These are phyloP conservation scores for Cytospora mali DNA, from an alignment of 2,329 filamentous ascomycete genomes.

Conservation along the genomic window DNA sequence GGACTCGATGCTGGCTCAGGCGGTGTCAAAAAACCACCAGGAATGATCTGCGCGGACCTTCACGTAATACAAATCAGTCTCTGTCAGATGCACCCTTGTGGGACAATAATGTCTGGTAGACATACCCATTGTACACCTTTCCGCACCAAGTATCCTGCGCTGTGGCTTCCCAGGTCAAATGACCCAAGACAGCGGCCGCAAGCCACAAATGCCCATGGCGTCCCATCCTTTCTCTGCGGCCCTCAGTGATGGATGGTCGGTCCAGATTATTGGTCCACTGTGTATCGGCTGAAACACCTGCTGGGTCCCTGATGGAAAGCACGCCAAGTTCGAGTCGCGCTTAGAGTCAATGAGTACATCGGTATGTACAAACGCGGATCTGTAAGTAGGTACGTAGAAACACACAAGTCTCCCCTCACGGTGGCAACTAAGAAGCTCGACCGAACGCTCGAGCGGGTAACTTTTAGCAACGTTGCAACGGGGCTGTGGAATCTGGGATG, in stretches of 20 bases:
- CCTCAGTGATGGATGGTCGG: neutral
- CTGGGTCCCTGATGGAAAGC: neutral
- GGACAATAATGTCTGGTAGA: neutral
- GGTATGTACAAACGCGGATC: neutral
- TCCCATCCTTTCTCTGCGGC: constrained; percentile 11
- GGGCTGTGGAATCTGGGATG: neutral
- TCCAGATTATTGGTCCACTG: neutral
- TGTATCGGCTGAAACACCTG: neutral
- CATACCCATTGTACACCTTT: constrained; percentile 49
- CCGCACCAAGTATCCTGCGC: constrained; percentile 44
- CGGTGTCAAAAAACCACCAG: constrained; percentile 16
- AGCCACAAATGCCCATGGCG: constrained; percentile 7
- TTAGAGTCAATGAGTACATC: neutral
- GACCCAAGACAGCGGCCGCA: constrained; percentile 1
- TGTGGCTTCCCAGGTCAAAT: neutral
- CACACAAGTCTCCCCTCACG: neutral
- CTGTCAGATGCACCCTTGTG: constrained; percentile 38
- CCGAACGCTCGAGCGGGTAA: no score
- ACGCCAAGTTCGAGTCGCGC: neutral
- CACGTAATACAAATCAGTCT: neutral
- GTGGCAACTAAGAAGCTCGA: neutral
- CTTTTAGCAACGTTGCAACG: neutral
- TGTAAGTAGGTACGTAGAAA: no score
- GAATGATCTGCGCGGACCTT: constrained; percentile 26
- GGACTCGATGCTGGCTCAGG: constrained; percentile 29